Base-by-base conservation (phyloP, 2,329 filamentous ascomycete genomes). In the Seiridium unicorne region DNA sequence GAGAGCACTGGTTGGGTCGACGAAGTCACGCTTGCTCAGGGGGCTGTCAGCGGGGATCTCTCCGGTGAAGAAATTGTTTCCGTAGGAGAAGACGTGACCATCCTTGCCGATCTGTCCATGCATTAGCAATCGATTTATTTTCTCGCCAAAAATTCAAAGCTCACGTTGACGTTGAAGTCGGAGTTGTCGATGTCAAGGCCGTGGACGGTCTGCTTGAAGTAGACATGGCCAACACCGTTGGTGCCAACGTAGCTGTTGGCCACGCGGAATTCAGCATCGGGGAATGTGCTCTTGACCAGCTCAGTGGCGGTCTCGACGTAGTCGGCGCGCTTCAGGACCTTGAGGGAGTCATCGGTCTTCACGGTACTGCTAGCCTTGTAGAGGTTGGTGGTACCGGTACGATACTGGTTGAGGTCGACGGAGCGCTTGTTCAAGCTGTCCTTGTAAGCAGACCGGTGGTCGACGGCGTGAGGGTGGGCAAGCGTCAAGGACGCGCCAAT, bases 171-270 rank as follows among this genome's bases (percentile, higher is more conserved):
- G 56, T 86, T 85, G 66, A 86, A 84, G 66, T 85, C 82, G 1
- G 81, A 82, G 65, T 87, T 87, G 65, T 86, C 84, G 61, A 88
- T 80, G 62, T 87, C 84, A 32, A 87, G 68, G 1, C 80, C 84
- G 58, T 86, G 81, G 5, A 76, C 73, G 0, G 83, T 86, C 72
- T 87, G 85, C 71, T 82, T 84, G 68, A 87, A 84, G 69, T 85
- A 79, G 63, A 86, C 82, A 65, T 87, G 84, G 0, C 76, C 77
- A 61, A 87, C 75, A 7, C 84, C 83, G 58, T 84, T 85, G 51
- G 66, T 70, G n/a, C 84, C 78, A 9, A 82, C 74, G 55, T 86
- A 87, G 65, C 81, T 76, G 66, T 86, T 83, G 0, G 77, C 68
- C 0, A 81, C 78, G 26, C 84, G 81, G 70, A 86, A 87, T 31